Conservation (phyloP, 2,329 filamentous ascomycete species). For the Aspergillus aculeatinus region DNA sequence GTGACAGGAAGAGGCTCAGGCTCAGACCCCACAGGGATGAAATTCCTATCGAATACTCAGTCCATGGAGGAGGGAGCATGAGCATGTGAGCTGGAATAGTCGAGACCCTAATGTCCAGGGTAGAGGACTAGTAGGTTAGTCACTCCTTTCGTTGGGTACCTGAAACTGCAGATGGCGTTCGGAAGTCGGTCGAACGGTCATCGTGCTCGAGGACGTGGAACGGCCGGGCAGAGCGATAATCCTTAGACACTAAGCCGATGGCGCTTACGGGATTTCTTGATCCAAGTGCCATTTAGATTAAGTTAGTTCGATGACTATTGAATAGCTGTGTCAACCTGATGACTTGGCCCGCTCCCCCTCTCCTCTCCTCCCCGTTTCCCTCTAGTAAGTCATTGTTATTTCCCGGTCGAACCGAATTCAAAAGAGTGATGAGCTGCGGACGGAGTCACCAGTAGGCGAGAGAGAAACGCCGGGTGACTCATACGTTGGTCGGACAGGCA, state of each 20-base stretch:
- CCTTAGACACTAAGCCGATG: not conserved
- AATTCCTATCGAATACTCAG: not conserved
- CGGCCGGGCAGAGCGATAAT: not conserved
- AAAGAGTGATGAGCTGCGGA: not conserved
- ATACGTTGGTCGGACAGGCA: not conserved
- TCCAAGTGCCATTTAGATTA: not conserved
- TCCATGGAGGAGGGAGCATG: not conserved
- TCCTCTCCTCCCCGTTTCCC: not conserved
- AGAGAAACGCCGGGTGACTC: not conserved
- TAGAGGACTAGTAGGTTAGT: not conserved
- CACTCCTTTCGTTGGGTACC: constrained; percentile 18
- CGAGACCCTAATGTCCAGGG: not conserved
- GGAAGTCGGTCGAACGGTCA: not conserved
- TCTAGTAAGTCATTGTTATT: not conserved
- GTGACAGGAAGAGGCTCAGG: not conserved
- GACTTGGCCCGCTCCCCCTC: constrained; percentile 13
- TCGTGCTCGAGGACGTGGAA: not conserved
- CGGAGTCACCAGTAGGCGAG: constrained; percentile 2
- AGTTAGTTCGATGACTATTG: not conserved
- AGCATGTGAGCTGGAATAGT: not conserved
- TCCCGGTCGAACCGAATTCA: constrained; percentile 3
- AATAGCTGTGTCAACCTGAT: constrained; percentile 3
- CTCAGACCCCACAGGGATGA: not conserved
- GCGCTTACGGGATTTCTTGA: not conserved
- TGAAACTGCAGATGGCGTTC: constrained; percentile 19